Base-by-base conservation (phyloP, 345 rosid species). In the Draba incana region DNA sequence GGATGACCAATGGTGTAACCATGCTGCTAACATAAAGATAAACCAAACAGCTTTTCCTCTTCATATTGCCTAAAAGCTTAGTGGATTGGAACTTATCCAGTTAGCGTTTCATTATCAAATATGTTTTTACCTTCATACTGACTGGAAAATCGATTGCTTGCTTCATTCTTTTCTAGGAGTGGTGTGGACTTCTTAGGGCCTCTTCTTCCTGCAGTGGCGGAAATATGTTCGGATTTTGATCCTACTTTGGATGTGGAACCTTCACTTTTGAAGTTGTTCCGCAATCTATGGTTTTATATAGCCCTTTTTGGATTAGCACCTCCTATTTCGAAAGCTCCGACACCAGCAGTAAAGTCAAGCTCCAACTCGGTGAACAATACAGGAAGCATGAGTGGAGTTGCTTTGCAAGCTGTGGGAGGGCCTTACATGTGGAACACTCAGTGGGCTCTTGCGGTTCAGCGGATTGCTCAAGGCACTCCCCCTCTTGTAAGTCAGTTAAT, bases 301-400 rank as follows among this genome's bases (percentile, higher is more conserved):
- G 98, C 98, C 70, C 90, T 94, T 52, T 94, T 94, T 85, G 99
- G 99, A 59, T 66, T 94, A 73, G 97, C 99, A 77, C 99, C 98
- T 66, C 97, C 99, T 1, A 83, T 94, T 67, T 81, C 78, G 79
- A 84, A 82, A 82, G 53, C 59, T 68, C 90, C 85, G 61, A 67
- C 44, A 27, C 82, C 92, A 30, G 60, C 77, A 61, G 49, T 68
- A 63, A 94, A 94, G 86, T 79, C 98, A 49, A 79, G 83, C 64
- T 91, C 99, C 23, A 77, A 81, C 50, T 77, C 88, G 66, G 66
- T 83, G 82, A 91, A 76, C 82, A 88, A 89, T 77, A 78, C 75
- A 45, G 99, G 96, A 75, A 94, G 90, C 82, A 70, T 77, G 77
- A 83, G 86, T 64, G 43, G 83, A 47, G 75, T 81, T 75, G 84